Percentiles rank a stretch among this genome's conserved stretches.
phyloP scores from a whole-genome alignment of 352 stramenopile species.

The Globisporangium irregulare region DNA sequence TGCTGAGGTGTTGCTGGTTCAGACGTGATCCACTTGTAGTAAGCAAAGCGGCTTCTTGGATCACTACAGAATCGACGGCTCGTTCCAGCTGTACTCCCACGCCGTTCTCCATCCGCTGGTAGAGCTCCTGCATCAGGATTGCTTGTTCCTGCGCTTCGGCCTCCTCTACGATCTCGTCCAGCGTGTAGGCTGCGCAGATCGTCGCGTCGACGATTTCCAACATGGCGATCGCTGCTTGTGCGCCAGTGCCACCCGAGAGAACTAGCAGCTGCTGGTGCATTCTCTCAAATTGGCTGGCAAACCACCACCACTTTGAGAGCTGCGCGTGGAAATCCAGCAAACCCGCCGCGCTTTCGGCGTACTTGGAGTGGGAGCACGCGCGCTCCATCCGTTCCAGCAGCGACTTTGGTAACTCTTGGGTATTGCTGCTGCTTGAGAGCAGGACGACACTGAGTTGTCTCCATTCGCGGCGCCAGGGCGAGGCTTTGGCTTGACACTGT shows the following conservation, averaged over 20 bases:
- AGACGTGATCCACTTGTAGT: too few relatives aligned
- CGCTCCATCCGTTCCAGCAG: constrained; percentile 38
- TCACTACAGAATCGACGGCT: constrained; percentile 22
- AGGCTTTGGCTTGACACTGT: constrained; percentile 1
- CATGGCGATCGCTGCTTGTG: constrained; percentile 19
- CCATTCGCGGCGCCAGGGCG: constrained; percentile 58
- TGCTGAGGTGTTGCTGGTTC: constrained; percentile 1
- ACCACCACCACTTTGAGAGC: constrained; percentile 60
- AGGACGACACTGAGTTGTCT: constrained; percentile 46
- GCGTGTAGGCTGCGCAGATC: constrained; percentile 18
- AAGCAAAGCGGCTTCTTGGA: constrained; percentile 18
- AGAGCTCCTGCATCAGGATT: constrained; percentile 15
- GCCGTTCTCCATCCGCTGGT: constrained; percentile 26
- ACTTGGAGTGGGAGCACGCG: constrained; percentile 42
- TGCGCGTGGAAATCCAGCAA: constrained; percentile 31
- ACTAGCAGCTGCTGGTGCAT: constrained; percentile 22
- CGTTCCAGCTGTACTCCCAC: constrained; percentile 30
- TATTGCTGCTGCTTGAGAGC: constrained; percentile 8
- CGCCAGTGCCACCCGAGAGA: background rate
- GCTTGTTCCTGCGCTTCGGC: constrained; percentile 18
- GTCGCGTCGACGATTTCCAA: constrained; percentile 33
- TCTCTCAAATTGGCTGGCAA: constrained; percentile 28
- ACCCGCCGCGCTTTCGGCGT: constrained; percentile 25
- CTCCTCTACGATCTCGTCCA: constrained; percentile 42
- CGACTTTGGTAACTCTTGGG: constrained; percentile 10